Conservation (phyloP, 306 rosid genomes). For the Adenanthera pavonina region DNA sequence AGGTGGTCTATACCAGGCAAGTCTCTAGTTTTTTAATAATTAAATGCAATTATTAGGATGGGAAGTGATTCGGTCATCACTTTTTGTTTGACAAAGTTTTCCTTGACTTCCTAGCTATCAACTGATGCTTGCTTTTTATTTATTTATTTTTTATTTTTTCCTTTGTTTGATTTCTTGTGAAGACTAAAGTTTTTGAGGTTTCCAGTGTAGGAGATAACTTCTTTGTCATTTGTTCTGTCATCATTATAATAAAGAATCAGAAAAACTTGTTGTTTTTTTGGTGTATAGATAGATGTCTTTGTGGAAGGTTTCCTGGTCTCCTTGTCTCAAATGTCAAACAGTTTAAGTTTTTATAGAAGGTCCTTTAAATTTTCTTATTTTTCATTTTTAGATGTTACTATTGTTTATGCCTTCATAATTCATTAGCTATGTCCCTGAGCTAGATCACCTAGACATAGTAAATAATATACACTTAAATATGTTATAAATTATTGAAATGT, state of each 20-base stretch:
- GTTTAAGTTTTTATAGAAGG: neutral
- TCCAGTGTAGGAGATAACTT: slow-evolving; percentile 2
- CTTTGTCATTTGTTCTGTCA: slow-evolving; percentile 12
- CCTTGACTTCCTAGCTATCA: neutral
- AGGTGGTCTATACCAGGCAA: slow-evolving; percentile 84
- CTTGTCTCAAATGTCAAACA: neutral
- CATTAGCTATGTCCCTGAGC: neutral
- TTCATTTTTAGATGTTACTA: neutral
- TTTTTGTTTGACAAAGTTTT: neutral
- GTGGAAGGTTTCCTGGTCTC: neutral
- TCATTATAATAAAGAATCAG: neutral
- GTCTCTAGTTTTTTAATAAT: slow-evolving; percentile 16
- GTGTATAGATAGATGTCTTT: neutral
- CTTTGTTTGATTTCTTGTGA: neutral
- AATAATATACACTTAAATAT: neutral
- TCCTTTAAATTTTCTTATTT: neutral
- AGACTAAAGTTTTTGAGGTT: neutral
- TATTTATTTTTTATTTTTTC: neutral
- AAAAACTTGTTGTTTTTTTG: neutral
- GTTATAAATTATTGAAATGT: neutral
- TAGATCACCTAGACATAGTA: neutral
- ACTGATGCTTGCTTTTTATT: slow-evolving; percentile 1
- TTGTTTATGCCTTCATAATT: neutral
- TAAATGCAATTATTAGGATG: neutral
- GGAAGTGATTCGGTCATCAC: neutral